These are phyloP conservation scores for Lipomyces spencermartinsiae DNA, from an alignment of 805 yeast genomes.

Conservation along the genomic window DNA sequence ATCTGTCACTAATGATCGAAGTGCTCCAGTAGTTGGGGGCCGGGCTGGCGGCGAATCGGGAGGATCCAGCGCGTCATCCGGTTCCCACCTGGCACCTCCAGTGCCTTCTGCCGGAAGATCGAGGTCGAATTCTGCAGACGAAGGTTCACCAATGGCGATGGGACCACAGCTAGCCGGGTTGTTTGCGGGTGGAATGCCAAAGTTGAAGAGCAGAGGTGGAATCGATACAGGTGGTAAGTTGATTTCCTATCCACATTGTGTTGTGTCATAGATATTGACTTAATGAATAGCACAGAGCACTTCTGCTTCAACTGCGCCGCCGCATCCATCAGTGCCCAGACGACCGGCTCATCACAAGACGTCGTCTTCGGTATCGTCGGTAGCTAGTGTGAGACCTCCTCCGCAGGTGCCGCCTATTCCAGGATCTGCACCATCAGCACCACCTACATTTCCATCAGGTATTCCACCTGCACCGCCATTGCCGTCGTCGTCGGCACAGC, in stretches of 20 bases:
- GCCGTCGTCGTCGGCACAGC: neutral
- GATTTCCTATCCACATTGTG: neutral
- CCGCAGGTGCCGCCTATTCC: conserved; percentile 22
- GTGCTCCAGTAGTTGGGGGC: conserved; percentile 61
- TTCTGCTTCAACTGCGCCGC: conserved; percentile 16
- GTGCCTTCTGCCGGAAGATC: conserved; percentile 28
- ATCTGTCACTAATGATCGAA: conserved; percentile 69
- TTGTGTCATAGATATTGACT: neutral
- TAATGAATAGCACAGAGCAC: conserved; percentile 18
- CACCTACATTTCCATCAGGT: conserved; percentile 13
- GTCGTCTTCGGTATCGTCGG: conserved; percentile 25
- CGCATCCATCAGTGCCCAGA: conserved; percentile 30
- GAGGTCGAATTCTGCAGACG: conserved; percentile 1
- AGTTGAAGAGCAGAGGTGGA: conserved; percentile 58
- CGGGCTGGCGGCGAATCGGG: conserved; percentile 35
- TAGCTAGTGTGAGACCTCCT: neutral
- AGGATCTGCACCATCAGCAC: conserved; percentile 14
- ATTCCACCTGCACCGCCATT: conserved; percentile 20
- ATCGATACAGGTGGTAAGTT: conserved; percentile 40
- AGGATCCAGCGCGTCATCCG: conserved; percentile 23
- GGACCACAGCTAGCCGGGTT: conserved; percentile 59
- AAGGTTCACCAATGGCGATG: conserved; percentile 9
- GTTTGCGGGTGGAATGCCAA: conserved; percentile 82
- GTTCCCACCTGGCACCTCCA: conserved; percentile 37
- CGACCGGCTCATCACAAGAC: conserved; percentile 33